Conservation (phyloP, 176 grass and related monocot species). For the bread wheat (Triticum aestivum) region IWGSC_CS_RefSeq_v2.1 NC_057803.1:542727090-542727589, state of each 20-base stretch:
- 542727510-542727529: slow-evolving; percentile 59
- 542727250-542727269: slow-evolving; percentile 61
- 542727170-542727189: slow-evolving; percentile 53
- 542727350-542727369: slow-evolving; percentile 52
- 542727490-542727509: slow-evolving; percentile 52
- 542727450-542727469: slow-evolving; percentile 58
- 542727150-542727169: slow-evolving; percentile 67
- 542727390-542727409: slow-evolving; percentile 72
- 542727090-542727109: slow-evolving; percentile 71
- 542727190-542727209: slow-evolving; percentile 70
- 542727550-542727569: slow-evolving; percentile 58
- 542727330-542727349: slow-evolving; percentile 51
- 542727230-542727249: slow-evolving; percentile 55
- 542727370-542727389: slow-evolving; percentile 77
- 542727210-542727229: slow-evolving; percentile 71
- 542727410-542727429: slow-evolving; percentile 65
- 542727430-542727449: slow-evolving; percentile 69
- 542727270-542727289: slow-evolving; percentile 72
- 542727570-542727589: slow-evolving; percentile 63
- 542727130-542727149: slow-evolving; percentile 63
- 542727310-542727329: slow-evolving; percentile 63
- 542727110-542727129: slow-evolving; percentile 63
- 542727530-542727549: slow-evolving; percentile 56
- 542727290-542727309: slow-evolving; percentile 62
- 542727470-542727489: slow-evolving; percentile 67